Evolutionary conservation across 768 basidiomycete species (phyloP).

Genomic region (Phanerochaete sordida): DNA sequence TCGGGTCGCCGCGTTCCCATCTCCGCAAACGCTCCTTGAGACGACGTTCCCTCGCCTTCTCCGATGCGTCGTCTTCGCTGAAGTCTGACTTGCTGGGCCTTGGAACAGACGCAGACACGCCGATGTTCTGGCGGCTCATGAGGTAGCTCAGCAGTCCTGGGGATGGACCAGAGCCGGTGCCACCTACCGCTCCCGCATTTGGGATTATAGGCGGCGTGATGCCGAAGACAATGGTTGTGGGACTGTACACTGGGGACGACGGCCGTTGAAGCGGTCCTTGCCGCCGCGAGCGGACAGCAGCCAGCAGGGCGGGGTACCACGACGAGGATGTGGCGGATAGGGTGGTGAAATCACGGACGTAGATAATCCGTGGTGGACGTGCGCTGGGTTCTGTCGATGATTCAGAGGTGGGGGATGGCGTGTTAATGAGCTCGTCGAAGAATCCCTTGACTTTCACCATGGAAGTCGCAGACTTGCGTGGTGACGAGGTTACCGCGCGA

Average conservation of each 20-base stretch:
- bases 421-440: slow-evolving; percentile 75
- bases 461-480: slow-evolving; percentile 12
- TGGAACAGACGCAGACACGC: slow-evolving; percentile 27
- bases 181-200: slow-evolving; percentile 8
- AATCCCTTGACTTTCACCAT: slow-evolving; percentile 56
- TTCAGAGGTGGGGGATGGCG: slow-evolving; percentile 32
- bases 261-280: slow-evolving; percentile 59
- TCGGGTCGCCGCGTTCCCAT: slow-evolving; percentile 66
- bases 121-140: slow-evolving; percentile 38
- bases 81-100: slow-evolving; percentile 48
- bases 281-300: slow-evolving; percentile 74
- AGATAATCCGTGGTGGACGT: slow-evolving; percentile 67
- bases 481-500: slow-evolving; percentile 7
- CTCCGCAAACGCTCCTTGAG: slow-evolving; percentile 65
- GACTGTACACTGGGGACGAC: slow-evolving; percentile 57
- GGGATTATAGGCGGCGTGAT: slow-evolving; percentile 68
- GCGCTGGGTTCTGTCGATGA: slow-evolving; percentile 18
- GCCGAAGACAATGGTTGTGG: slow-evolving; percentile 86
- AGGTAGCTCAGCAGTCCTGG: slow-evolving; percentile 42
- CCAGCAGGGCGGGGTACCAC: slow-evolving; percentile 81
- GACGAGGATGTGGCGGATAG: slow-evolving; percentile 65
- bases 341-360: slow-evolving; percentile 78
- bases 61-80: slow-evolving; percentile 64
- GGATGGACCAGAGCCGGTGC: slow-evolving; percentile 5
- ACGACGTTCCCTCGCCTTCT: slow-evolving; percentile 66